These are phyloP conservation scores for Diaporthe longicolla DNA, from an alignment of 2,329 filamentous ascomycete genomes.

Conservation along the genomic window DNA sequence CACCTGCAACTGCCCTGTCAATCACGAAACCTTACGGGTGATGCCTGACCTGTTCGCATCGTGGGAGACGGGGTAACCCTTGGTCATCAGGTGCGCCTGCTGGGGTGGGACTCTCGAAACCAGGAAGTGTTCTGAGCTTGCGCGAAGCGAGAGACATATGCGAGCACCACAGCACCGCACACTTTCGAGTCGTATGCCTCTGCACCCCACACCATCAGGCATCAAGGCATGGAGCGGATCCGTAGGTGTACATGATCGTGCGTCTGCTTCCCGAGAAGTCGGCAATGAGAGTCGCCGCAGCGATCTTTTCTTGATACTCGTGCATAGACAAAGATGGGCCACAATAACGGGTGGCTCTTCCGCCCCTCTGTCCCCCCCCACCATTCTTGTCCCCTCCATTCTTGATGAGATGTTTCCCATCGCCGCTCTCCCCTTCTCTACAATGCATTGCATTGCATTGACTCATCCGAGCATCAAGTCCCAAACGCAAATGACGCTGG, in stretches of 20 bases:
- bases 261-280: constrained; percentile 12
- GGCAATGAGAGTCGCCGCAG: background rate
- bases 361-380: too few relatives aligned
- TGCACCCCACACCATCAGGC: constrained; percentile 16
- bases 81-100: background rate
- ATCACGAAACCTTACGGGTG: background rate
- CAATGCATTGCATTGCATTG: constrained; percentile 11
- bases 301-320: background rate
- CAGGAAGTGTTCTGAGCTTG: background rate
- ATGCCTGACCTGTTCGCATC: constrained; percentile 2
- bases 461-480: constrained; percentile 8
- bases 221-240: constrained; percentile 26
- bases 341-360: background rate
- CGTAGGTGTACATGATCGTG: background rate
- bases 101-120: background rate
- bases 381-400: background rate
- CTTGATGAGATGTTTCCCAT: background rate
- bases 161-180: background rate
- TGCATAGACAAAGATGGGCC: background rate
- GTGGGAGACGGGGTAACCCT: background rate
- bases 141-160: background rate
- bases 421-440: background rate
- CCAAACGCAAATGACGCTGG: constrained; percentile 11
- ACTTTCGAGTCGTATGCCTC: constrained; percentile 1
- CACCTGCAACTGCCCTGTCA: constrained; percentile 6